A percentile compares a stretch with the other conserved stretches of the same genome.
Evolutionary conservation across 2,329 filamentous ascomycete species (phyloP).

Genomic region (Fusarium acutatum): DNA sequence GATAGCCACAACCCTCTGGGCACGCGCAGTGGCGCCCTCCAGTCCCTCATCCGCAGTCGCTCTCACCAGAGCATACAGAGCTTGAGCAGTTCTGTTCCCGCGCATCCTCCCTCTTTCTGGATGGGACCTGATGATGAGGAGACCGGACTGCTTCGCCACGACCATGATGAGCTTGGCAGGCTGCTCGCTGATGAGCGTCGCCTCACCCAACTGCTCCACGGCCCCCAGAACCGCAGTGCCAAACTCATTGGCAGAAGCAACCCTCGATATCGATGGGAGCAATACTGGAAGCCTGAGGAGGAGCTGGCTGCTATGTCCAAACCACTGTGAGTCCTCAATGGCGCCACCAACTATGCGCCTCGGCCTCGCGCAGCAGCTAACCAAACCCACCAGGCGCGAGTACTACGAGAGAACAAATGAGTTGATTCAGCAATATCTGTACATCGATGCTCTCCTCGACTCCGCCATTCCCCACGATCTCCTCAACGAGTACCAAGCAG

Average conservation of each 20-base stretch:
- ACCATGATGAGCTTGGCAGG: slow-evolving; percentile 56
- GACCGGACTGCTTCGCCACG: slow-evolving; percentile 35
- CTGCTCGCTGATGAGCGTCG: slow-evolving; percentile 65
- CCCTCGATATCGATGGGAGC: slow-evolving; percentile 84
- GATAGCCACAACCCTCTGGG: slow-evolving; percentile 47
- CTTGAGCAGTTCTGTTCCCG: slow-evolving; percentile 39
- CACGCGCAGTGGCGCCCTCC: slow-evolving; percentile 50
- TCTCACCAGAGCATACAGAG: slow-evolving; percentile 47
- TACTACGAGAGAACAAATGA: slow-evolving; percentile 93
- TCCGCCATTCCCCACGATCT: slow-evolving; percentile 92
- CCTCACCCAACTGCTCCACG: slow-evolving; percentile 66
- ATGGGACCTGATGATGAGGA: slow-evolving; percentile 47
- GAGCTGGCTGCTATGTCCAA: slow-evolving; percentile 77
- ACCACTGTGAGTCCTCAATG: slow-evolving; percentile 61
- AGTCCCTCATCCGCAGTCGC: slow-evolving; percentile 51
- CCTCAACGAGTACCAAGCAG: slow-evolving; percentile 83
- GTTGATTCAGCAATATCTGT: slow-evolving; percentile 89
- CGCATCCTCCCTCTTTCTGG: slow-evolving; percentile 37
- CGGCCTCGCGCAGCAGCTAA: not conserved
- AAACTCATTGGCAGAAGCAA: slow-evolving; percentile 89
- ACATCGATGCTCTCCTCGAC: slow-evolving; percentile 90
- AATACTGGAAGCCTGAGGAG: slow-evolving; percentile 84
- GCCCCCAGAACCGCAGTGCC: slow-evolving; percentile 82
- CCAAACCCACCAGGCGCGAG: slow-evolving; percentile 61
- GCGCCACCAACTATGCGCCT: not conserved